A percentile compares a stretch with the other conserved stretches of the same genome.
These are phyloP conservation scores for Xylariaceae sp. DNA, from an alignment of 2,329 filamentous ascomycete genomes.

Conservation along the genomic window DNA sequence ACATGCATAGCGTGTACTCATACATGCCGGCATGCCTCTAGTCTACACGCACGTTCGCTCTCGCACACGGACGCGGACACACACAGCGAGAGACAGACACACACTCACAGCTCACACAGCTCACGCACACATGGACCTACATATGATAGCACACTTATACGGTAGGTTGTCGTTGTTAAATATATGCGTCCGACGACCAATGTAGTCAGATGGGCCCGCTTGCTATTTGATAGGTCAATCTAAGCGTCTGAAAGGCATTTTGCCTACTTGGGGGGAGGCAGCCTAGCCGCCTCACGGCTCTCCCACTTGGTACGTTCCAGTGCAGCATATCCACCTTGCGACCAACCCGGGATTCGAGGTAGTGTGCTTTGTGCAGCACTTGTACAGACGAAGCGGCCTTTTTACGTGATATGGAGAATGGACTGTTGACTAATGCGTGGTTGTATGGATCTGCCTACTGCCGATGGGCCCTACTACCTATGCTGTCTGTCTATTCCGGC, in stretches of 20 bases:
- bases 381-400: constrained; percentile 20
- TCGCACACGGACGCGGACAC: background rate
- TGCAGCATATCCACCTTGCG: constrained; percentile 22
- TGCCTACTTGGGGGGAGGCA: constrained; percentile 8
- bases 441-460: constrained; percentile 17
- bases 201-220: background rate
- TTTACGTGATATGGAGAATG: constrained; percentile 16
- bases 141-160: background rate
- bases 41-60: background rate
- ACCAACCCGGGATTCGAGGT: background rate
- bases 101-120: background rate
- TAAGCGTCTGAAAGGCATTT: background rate
- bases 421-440: constrained; percentile 25
- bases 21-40: background rate
- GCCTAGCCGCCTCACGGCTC: constrained; percentile 22
- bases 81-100: background rate
- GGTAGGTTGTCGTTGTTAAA: background rate
- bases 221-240: constrained; percentile 14
- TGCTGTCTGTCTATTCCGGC: background rate
- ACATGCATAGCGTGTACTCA: background rate
- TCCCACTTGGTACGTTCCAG: constrained; percentile 23
- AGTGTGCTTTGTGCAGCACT: constrained; percentile 10
- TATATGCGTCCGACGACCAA: background rate
- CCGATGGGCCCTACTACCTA: too few relatives aligned
- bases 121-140: background rate